These are phyloP conservation scores for Fusarium musae DNA, from an alignment of 2,329 filamentous ascomycete genomes.

Conservation along the genomic window DNA sequence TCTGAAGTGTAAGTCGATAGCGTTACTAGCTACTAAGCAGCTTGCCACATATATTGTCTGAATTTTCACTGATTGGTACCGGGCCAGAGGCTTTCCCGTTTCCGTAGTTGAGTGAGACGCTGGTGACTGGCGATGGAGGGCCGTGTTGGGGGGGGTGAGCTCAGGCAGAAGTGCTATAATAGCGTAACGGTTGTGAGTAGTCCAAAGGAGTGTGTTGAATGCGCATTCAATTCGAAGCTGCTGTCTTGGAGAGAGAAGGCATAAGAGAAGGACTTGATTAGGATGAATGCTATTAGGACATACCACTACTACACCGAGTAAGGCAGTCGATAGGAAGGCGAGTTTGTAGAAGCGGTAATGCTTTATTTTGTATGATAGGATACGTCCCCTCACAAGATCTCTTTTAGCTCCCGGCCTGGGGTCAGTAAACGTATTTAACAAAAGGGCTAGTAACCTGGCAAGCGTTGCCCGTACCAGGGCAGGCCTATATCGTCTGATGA, in stretches of 20 bases:
- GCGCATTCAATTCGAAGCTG: conserved; percentile 29
- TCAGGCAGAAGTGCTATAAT: conserved; percentile 35
- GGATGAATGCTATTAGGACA: conserved; percentile 24
- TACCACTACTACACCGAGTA: conserved; percentile 18
- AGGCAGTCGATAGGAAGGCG: conserved; percentile 30
- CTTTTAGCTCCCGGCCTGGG: conserved; percentile 44
- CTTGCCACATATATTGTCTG: conserved; percentile 43
- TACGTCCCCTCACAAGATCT: conserved; percentile 41
- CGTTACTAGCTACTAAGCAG: conserved; percentile 40
- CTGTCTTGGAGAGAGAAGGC: conserved; percentile 23
- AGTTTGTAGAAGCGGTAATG: conserved; percentile 38
- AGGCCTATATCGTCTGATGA: conserved; percentile 47
- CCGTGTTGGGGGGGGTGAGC: conserved; percentile 38
- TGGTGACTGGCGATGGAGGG: conserved; percentile 39
- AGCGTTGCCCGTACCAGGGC: conserved; percentile 40
- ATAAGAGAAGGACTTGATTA: conserved; percentile 37
- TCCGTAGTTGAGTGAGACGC: conserved; percentile 43
- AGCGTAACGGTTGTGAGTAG: conserved; percentile 34
- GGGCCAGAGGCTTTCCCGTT: conserved; percentile 43
- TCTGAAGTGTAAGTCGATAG: conserved; percentile 43
- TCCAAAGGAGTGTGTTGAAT: conserved; percentile 43
- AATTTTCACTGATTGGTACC: conserved; percentile 40
- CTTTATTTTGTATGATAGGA: conserved; percentile 44
- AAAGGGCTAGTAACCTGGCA: conserved; percentile 42
- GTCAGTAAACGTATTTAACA: conserved; percentile 46